phyloP scores from a whole-genome alignment of 116 monocot species.

The Cymodocea nodosa region DNA sequence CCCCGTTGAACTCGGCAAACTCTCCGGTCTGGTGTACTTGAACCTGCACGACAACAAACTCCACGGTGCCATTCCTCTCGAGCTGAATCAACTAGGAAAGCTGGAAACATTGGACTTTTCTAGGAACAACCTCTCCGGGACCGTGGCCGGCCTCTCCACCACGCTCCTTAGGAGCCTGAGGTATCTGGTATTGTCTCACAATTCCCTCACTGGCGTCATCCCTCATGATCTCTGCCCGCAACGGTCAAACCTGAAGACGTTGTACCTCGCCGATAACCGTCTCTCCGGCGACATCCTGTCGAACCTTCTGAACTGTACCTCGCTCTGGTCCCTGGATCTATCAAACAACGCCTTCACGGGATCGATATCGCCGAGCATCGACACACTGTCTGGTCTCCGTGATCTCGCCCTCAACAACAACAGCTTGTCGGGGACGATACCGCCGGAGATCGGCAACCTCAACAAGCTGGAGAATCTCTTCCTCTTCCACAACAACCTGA shows the following conservation, averaged over 20 bases:
- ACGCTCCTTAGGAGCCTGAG: constrained; percentile 32
- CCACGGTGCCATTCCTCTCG: constrained; percentile 44
- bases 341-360: constrained; percentile 71
- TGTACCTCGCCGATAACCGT: constrained; percentile 7
- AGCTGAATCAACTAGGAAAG: constrained; percentile 43
- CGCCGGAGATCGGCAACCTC: constrained; percentile 62
- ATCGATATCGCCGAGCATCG: constrained; percentile 35
- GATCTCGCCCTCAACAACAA: constrained; percentile 79
- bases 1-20: constrained; percentile 36
- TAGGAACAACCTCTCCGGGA: constrained; percentile 48
- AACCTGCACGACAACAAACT: constrained; percentile 53
- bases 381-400: constrained; percentile 29
- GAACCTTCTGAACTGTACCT: constrained; percentile 47
- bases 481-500: constrained; percentile 66
- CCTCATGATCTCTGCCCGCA: constrained; percentile 8
- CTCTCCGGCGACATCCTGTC: constrained; percentile 8
- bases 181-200: constrained; percentile 60
- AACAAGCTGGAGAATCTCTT: constrained; percentile 53
- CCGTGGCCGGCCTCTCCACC: constrained; percentile 31
- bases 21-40: constrained; percentile 41
- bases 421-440: constrained; percentile 46
- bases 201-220: constrained; percentile 39
- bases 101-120: constrained; percentile 65
- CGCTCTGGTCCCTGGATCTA: constrained; percentile 52
- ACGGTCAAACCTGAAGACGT: constrained; percentile 2